Evolutionary conservation across 805 yeast species (phyloP), one percentile per base, ranked within the genome.

Genomic region (Wickerhamiella qilinensis): DNA sequence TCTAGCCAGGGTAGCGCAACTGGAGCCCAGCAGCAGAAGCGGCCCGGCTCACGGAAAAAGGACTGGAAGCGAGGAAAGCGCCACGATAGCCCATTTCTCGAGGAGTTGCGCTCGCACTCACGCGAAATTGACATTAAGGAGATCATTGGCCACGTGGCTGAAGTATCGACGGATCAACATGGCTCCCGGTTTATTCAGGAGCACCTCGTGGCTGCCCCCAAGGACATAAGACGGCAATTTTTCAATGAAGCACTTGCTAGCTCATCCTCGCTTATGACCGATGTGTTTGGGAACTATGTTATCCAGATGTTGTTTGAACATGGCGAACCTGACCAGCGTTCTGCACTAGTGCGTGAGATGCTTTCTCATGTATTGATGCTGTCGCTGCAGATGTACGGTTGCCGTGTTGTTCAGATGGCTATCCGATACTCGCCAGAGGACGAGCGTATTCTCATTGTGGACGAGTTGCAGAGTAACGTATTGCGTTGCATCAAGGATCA

Each of bases 151-250:
- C 85, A 79, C 54, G 91, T 91, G 4, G 67, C 80, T 43, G 97
- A 88, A 57, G 88, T 91, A 50, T 74, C 94, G 37, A 82, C 82
- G 47, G 98, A 91, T 60, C 99, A 91, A 60, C 93, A 85, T 56
- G 99, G 99, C 3, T 86, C 97, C 3, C 68, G 99, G 46, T 91
- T 88, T 52, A 88, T 91, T 46, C 99, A 91, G 60, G 94, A 86
- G 50, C 78, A 80, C 51, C 64, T 88, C 35, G 78, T 75, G 12
- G 58, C 57, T 6, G 76, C 93, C 0, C 46, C 68, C 7, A 62
- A 62, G n/a, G 77, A 71, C 18, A 88, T 83, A 50, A 80, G 77
- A 50, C 93, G 80, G 50, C 73, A 71, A 15, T 72, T 91, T 16
- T 86, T 88, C 62, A 76, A 76, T 45, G 96, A 86, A 58, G 75